A percentile compares a stretch with the other conserved stretches of the same genome.
Evolutionary conservation across 495 filamentous ascomycete genomes (phyloP).

Genomic region (Neurospora hispaniola): DNA sequence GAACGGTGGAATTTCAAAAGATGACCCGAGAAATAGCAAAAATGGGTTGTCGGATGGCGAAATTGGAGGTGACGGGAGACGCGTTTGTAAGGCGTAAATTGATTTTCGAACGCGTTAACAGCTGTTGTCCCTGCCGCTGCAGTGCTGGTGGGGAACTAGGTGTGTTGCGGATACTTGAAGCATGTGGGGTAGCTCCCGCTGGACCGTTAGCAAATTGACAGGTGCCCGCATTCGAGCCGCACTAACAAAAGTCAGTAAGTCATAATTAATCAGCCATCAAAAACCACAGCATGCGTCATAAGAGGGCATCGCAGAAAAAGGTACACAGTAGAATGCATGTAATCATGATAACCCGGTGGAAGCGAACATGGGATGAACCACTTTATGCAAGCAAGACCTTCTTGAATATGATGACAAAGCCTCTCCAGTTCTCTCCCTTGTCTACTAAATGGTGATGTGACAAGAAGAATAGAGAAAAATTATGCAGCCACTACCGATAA

Average conservation of each 20-base stretch:
- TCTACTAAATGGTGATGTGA: not conserved
- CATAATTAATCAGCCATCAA: not conserved
- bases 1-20: not conserved
- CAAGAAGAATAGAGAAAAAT: not conserved
- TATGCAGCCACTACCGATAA: not conserved
- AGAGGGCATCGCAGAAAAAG: not conserved
- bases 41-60: not conserved
- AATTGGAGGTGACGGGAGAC: not conserved
- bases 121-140: not conserved
- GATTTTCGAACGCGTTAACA: conserved; percentile 6
- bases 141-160: not conserved
- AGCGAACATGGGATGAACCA: not conserved
- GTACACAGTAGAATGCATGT: too few relatives aligned
- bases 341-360: not conserved
- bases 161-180: not conserved
- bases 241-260: not conserved
- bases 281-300: not conserved
- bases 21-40: not conserved
- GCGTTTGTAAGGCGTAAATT: conserved; percentile 3
- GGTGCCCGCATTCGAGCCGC: not conserved
- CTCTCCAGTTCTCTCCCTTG: not conserved
- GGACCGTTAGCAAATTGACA: not conserved
- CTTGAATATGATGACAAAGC: not conserved
- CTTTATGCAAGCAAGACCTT: not conserved
- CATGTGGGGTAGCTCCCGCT: not conserved